Evolutionary conservation across 1,284 basidiomycete genomes (phyloP).

Genomic region (Ceratobasidium papillatum): DNA sequence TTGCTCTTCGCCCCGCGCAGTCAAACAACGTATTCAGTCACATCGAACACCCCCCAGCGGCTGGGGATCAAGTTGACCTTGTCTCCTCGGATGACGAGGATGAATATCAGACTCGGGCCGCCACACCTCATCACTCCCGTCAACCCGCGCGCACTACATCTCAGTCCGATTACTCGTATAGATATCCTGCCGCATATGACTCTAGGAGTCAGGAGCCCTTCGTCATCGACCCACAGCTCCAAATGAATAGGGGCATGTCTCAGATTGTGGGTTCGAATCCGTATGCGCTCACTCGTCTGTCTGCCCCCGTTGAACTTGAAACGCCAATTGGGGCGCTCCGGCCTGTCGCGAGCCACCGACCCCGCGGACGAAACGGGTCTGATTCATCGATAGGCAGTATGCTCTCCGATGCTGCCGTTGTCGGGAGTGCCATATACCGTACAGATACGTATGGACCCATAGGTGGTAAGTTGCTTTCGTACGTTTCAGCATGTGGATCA

Average conservation of each 20-base stretch:
- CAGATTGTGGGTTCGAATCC: background rate
- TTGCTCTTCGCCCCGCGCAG: conserved; percentile 16
- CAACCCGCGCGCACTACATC: background rate
- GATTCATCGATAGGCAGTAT: conserved; percentile 26
- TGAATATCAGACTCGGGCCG: background rate
- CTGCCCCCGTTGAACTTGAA: background rate
- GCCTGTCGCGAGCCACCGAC: background rate
- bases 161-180: background rate
- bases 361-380: conserved; percentile 11
- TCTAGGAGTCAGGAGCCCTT: background rate
- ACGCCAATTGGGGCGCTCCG: background rate
- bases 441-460: conserved; percentile 2
- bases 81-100: conserved; percentile 10
- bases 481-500: background rate
- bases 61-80: background rate
- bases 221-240: background rate
- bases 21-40: conserved; percentile 21
- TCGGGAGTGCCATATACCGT: conserved; percentile 7
- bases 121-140: background rate
- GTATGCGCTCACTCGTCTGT: conserved; percentile 3
- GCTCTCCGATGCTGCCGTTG: conserved; percentile 16
- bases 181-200: conserved; percentile 1
- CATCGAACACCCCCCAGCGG: conserved; percentile 25
- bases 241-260: background rate
- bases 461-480: background rate